These are phyloP conservation scores for Passalora sequoiae DNA, from an alignment of 2,329 filamentous ascomycete species.

Conservation along the genomic window DNA sequence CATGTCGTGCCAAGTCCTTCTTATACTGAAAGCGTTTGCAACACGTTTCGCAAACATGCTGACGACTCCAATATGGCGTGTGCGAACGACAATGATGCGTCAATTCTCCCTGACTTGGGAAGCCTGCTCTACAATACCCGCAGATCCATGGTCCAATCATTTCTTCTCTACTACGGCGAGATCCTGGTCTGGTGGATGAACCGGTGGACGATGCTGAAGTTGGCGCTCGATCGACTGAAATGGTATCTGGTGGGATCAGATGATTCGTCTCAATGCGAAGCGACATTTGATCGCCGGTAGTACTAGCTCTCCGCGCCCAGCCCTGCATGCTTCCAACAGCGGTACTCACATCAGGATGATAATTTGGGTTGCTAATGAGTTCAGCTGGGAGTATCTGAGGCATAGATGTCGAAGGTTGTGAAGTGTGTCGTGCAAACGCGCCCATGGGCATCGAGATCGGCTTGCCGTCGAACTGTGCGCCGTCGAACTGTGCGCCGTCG, in stretches of 20 bases:
- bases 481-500: too few species aligned
- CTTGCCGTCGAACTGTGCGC: too few species aligned
- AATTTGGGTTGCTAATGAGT: constrained; percentile 14
- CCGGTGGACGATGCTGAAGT: constrained; percentile 19
- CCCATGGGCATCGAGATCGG: not conserved
- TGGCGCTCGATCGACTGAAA: constrained; percentile 14
- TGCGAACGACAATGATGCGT: constrained; percentile 23
- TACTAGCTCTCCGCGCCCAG: constrained; percentile 14
- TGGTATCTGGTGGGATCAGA: constrained; percentile 11
- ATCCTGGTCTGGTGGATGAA: constrained; percentile 11
- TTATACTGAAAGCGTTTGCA: constrained; percentile 22
- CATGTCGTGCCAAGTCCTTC: constrained; percentile 20
- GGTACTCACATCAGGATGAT: constrained; percentile 3
- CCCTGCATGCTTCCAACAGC: constrained; percentile 11
- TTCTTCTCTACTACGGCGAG: constrained; percentile 12
- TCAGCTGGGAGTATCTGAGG: constrained; percentile 9
- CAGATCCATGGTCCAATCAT: constrained; percentile 16
- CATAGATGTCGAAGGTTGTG: not conserved
- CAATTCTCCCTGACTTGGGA: constrained; percentile 17
- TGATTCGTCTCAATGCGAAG: constrained; percentile 14
- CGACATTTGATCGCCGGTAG: constrained; percentile 10
- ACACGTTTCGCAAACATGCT: constrained; percentile 19
- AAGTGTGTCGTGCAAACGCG: not conserved
- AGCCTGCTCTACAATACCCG: constrained; percentile 17
- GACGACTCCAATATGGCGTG: constrained; percentile 17